phyloP scores from a whole-genome alignment of 345 rosid genomes.

The Populus ilicifolia region DNA sequence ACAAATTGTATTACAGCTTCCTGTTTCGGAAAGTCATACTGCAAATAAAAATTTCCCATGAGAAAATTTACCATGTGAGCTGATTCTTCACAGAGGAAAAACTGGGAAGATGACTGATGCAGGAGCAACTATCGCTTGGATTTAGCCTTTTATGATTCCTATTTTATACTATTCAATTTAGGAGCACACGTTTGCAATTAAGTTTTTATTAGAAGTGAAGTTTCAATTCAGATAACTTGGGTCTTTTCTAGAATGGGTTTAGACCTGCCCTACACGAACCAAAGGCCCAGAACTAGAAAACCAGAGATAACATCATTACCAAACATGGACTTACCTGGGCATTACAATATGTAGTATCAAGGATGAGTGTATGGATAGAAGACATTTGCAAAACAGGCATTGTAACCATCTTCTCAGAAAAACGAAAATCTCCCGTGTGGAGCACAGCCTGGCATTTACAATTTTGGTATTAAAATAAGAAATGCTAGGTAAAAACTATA shows the following conservation, averaged over 20 bases:
- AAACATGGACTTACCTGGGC: slow-evolving; percentile 57
- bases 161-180: not conserved
- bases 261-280: not conserved
- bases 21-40: slow-evolving; percentile 97
- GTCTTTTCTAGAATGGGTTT: too few species aligned
- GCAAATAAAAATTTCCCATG: slow-evolving; percentile 15
- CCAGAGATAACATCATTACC: not conserved
- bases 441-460: slow-evolving; percentile 51
- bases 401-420: slow-evolving; percentile 53
- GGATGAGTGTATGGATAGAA: slow-evolving; percentile 70
- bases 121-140: not conserved
- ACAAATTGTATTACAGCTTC: slow-evolving; percentile 92
- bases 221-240: too few species aligned
- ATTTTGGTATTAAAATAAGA: slow-evolving; percentile 6
- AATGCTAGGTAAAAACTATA: slow-evolving; percentile 6
- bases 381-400: slow-evolving; percentile 34
- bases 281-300: not conserved
- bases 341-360: slow-evolving; percentile 95
- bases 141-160: not conserved
- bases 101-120: not conserved
- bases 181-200: too few species aligned
- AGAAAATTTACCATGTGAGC: not conserved
- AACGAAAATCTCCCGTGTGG: slow-evolving; percentile 95
- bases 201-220: too few species aligned
- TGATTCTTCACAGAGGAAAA: not conserved